These are phyloP conservation scores for Spinellus fusiger DNA, from an alignment of 192 early-diverging fungal genomes.

Conservation along the genomic window DNA sequence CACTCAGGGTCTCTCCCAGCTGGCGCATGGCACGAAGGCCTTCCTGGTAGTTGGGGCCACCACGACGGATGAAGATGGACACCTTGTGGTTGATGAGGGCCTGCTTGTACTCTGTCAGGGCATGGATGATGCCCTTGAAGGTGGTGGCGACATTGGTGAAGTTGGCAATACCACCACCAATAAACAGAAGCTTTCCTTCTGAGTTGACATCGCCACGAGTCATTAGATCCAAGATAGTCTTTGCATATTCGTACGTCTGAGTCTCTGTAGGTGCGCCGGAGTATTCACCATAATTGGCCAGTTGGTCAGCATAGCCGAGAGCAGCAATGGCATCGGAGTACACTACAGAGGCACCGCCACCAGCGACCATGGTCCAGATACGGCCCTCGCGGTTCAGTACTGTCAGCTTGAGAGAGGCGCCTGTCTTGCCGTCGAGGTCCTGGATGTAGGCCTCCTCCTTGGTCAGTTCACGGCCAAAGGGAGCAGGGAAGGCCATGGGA, in stretches of 20 bases:
- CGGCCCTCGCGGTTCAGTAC: slow-evolving; percentile 93
- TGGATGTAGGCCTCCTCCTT: slow-evolving; percentile 97
- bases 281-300: slow-evolving; percentile 99
- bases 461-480: slow-evolving; percentile 94
- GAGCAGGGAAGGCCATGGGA: slow-evolving; percentile 93
- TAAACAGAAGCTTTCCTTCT: slow-evolving; percentile 94
- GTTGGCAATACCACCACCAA: slow-evolving; percentile 99
- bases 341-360: slow-evolving; percentile 97
- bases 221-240: slow-evolving; percentile 98
- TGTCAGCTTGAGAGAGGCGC: slow-evolving; percentile 96
- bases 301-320: slow-evolving; percentile 85
- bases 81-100: slow-evolving; percentile 81
- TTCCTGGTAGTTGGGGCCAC: slow-evolving; percentile 99
- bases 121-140: slow-evolving; percentile 98
- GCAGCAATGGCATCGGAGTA: slow-evolving; percentile 99
- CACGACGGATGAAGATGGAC: slow-evolving; percentile 94
- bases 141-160: slow-evolving; percentile 99
- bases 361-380: slow-evolving; percentile 99
- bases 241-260: slow-evolving; percentile 99
- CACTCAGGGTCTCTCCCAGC: slow-evolving; percentile 86
- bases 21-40: slow-evolving; percentile 92
- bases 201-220: slow-evolving; percentile 77
- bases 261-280: slow-evolving; percentile 98
- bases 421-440: slow-evolving; percentile 97
- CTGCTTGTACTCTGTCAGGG: slow-evolving; percentile 89